Evolutionary conservation across 208 protist species (phyloP).

Genomic region (Leishmania lainsoni): DNA sequence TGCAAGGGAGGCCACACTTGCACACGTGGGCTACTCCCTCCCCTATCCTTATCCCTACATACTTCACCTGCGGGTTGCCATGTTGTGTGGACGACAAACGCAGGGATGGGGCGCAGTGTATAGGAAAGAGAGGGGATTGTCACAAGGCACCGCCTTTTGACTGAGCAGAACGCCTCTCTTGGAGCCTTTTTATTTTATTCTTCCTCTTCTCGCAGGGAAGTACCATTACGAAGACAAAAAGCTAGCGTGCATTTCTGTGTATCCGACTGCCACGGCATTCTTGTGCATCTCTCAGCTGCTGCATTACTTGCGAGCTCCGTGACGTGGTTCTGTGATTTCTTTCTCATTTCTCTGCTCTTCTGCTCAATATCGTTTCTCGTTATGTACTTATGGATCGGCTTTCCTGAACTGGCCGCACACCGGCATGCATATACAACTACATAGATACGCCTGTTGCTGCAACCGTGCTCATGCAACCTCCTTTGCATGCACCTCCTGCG

Average conservation of each 20-base stretch:
- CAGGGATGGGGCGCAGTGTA: background rate
- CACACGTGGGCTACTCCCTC: background rate
- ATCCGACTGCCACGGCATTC: background rate
- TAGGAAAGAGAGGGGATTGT: background rate
- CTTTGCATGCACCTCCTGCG: background rate
- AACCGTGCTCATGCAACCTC: background rate
- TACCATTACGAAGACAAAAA: background rate
- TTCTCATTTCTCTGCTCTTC: conserved; percentile 1
- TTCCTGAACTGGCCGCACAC: background rate
- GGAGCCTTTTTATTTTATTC: background rate
- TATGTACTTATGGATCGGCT: background rate
- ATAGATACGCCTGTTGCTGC: background rate
- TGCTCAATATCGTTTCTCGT: background rate
- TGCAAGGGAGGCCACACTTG: background rate
- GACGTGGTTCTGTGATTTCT: background rate
- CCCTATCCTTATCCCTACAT: background rate
- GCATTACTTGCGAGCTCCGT: background rate
- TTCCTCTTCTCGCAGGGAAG: background rate
- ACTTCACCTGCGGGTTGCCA: background rate
- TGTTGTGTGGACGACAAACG: background rate
- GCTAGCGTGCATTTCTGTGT: background rate
- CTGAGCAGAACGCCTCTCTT: background rate
- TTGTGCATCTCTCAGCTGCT: background rate
- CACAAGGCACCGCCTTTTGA: background rate
- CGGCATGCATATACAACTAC: too few species aligned